These are phyloP conservation scores for Taphrina populina DNA, from an alignment of 1,139 yeast species.

Conservation along the genomic window DNA sequence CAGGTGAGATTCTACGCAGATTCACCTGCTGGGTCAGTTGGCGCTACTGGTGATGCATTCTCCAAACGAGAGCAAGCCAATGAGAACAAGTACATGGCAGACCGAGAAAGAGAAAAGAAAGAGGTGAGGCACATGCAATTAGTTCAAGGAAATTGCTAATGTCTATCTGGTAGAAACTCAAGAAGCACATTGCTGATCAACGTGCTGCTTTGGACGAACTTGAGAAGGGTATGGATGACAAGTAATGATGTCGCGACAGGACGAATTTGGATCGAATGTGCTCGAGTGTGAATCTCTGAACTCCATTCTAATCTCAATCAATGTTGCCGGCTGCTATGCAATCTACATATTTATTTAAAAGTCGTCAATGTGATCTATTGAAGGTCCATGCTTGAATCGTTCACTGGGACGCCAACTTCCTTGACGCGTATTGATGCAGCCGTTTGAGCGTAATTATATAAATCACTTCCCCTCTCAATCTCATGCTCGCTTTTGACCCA, in stretches of 20 bases:
- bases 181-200: conserved; percentile 46
- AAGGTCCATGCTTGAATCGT: conserved; percentile 18
- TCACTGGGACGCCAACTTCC: conserved; percentile 8
- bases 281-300: neutral
- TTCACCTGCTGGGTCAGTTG: conserved; percentile 27
- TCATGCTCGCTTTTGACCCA: conserved; percentile 75
- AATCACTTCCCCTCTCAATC: conserved; percentile 12
- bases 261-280: neutral
- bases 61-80: conserved; percentile 55
- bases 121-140: conserved; percentile 28
- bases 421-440: conserved; percentile 11
- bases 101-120: conserved; percentile 60
- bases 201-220: conserved; percentile 42
- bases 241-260: neutral
- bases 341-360: too few species aligned
- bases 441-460: conserved; percentile 6
- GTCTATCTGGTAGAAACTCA: conserved; percentile 55
- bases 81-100: conserved; percentile 51
- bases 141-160: conserved; percentile 55
- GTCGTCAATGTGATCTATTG: too few species aligned
- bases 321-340: too few species aligned
- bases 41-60: conserved; percentile 30
- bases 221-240: conserved; percentile 29
- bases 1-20: conserved; percentile 23
- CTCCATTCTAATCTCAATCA: too few species aligned